These are phyloP conservation scores for Agaricales sp. DNA, from an alignment of 1,284 basidiomycete genomes.

Conservation along the genomic window DNA sequence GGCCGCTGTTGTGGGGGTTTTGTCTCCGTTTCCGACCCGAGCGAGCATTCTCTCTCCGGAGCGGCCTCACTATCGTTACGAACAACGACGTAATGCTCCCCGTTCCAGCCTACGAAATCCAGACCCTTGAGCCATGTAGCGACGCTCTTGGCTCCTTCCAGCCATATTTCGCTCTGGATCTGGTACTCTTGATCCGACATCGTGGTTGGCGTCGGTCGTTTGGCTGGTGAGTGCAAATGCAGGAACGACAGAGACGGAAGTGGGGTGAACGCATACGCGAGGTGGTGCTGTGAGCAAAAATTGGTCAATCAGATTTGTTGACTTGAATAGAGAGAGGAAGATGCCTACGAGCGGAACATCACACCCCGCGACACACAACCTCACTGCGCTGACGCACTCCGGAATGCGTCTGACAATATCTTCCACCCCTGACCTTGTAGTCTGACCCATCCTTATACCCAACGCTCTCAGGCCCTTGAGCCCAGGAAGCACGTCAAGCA, in stretches of 20 bases:
- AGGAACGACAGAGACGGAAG: conserved; percentile 46
- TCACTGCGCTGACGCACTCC: conserved; percentile 39
- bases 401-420: conserved; percentile 36
- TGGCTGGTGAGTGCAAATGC: conserved; percentile 38
- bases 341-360: conserved; percentile 37
- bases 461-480: conserved; percentile 40
- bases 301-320: conserved; percentile 1
- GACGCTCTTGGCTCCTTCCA: conserved; percentile 34
- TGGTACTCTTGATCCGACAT: conserved; percentile 50
- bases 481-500: conserved; percentile 36
- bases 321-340: not conserved
- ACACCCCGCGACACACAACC: conserved; percentile 36
- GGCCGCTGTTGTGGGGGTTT: not conserved
- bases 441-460: conserved; percentile 40
- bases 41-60: not conserved
- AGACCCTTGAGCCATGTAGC: conserved; percentile 37
- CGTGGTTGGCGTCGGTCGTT: conserved; percentile 42
- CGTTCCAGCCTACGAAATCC: conserved; percentile 61
- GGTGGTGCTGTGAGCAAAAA: conserved; percentile 30
- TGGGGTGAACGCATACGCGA: conserved; percentile 31
- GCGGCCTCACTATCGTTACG: not conserved
- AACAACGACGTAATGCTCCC: conserved; percentile 55
- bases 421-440: conserved; percentile 26
- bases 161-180: conserved; percentile 47
- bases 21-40: not conserved